phyloP scores from a whole-genome alignment of 106 monocot genomes.

The Xerophyta viscosa region DNA sequence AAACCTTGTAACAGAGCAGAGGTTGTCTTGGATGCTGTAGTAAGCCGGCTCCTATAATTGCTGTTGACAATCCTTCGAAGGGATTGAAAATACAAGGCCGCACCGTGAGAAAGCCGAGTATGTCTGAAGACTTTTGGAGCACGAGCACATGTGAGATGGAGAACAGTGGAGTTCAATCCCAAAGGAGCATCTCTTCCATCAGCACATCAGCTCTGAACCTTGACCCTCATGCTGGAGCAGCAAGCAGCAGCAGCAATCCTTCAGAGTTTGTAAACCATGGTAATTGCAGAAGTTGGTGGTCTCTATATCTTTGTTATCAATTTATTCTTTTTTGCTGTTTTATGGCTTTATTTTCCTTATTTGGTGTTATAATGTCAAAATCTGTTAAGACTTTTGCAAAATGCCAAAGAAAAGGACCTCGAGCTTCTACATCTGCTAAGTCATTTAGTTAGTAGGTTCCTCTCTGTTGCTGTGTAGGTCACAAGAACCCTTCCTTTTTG shows the following conservation, averaged over 20 bases:
- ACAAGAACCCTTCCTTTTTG: too few species aligned
- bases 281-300: constrained; percentile 4
- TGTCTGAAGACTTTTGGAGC: constrained; percentile 90
- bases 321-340: too few species aligned
- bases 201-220: constrained; percentile 41
- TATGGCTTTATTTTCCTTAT: too few species aligned
- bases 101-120: constrained; percentile 35
- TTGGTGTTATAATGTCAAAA: too few species aligned
- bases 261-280: constrained; percentile 90
- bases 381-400: too few species aligned
- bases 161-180: constrained; percentile 71
- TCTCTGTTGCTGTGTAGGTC: too few species aligned
- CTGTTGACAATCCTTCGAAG: constrained; percentile 88
- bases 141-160: constrained; percentile 93
- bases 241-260: constrained; percentile 45
- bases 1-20: constrained; percentile 90
- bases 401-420: too few species aligned
- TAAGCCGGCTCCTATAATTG: constrained; percentile 75
- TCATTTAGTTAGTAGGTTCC: too few species aligned
- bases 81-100: constrained; percentile 80
- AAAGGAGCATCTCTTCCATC: constrained; percentile 87
- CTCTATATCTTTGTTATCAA: background rate
- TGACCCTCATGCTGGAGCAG: constrained; percentile 48
- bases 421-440: too few species aligned
- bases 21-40: constrained; percentile 88